These are phyloP conservation scores for Gossypium bickii DNA, from an alignment of 345 rosid species.

Conservation along the genomic window DNA sequence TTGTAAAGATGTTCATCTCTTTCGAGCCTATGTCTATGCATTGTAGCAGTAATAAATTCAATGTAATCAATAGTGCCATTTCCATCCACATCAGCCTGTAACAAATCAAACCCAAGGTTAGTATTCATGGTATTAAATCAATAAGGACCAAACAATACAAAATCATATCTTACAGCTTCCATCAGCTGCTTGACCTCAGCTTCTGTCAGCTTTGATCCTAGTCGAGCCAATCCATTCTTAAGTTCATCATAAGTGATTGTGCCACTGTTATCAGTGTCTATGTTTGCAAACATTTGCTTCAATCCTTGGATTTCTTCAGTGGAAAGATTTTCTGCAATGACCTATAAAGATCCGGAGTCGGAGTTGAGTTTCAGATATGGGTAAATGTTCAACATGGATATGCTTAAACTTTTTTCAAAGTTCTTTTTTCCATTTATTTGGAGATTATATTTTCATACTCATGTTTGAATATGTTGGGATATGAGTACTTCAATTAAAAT, in stretches of 20 bases:
- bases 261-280: constrained; percentile 86
- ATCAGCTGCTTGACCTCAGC: constrained; percentile 76
- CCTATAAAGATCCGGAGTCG: constrained; percentile 30
- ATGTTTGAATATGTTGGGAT: neutral
- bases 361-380: neutral
- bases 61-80: constrained; percentile 80
- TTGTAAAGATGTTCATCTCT: constrained; percentile 66
- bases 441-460: neutral
- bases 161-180: constrained; percentile 66
- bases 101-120: neutral
- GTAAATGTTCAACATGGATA: neutral
- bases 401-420: no score
- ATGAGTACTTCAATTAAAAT: neutral
- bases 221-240: constrained; percentile 64
- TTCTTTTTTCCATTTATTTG: neutral
- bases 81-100: constrained; percentile 88
- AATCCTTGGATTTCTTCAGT: constrained; percentile 76
- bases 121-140: neutral
- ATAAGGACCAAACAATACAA: neutral
- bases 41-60: constrained; percentile 80
- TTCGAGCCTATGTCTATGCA: constrained; percentile 81
- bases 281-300: constrained; percentile 67
- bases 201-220: constrained; percentile 78
- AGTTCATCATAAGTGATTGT: constrained; percentile 81
- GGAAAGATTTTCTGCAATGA: constrained; percentile 75